Evolutionary conservation across 768 basidiomycete species (phyloP), one percentile per base, ranked within the genome.

Genomic region (Rhodotorula kratochvilovae): DNA sequence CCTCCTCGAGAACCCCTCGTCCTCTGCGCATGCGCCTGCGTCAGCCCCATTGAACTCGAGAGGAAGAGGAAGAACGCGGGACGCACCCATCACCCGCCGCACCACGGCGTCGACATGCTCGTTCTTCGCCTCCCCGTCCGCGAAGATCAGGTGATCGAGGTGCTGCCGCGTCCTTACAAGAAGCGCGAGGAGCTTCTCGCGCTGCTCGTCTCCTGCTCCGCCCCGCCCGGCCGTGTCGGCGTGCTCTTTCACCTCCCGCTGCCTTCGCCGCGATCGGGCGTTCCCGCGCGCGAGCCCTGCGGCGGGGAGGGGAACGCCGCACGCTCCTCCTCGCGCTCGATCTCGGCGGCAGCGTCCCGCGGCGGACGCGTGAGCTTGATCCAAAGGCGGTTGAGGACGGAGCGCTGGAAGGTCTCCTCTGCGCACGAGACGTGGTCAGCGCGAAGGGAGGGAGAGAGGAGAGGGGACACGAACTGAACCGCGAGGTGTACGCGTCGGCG

Each of bases 361-460:
- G 23, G 5, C 16, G 45, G 15, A 1, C 25, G 46, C 27, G 17
- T 45, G 36, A 68, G 16, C 17, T 23, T 19, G 31, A 45, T 48
- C 33, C 51, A 25, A 8, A 61, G 7, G 15, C 63, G 36, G 21
- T 45, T 46, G 46, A 72, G 45, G 15, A 55, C 48, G 19, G 53
- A 56, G 23, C 58, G 67, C 59, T 68, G 67, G 62, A 68, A 66
- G 5, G 67, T 72, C 31, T 68, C 60, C 63, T 67, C 61, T 68
- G 60, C 17, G 39, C 3, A 12, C 6, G 27, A 4, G 2, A 15
- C 2, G 1, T 27, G 39, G 23, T 15, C 11, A 8, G 35, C 25
- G 33, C 27, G 11, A 23, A 5, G 31, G 6, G 29, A 19, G 4
- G 42, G 21, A 27, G 5, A 43, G 7, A 56, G 25, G 31, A 33